A percentile compares a stretch with the other conserved stretches of the same genome.
These are phyloP conservation scores for Potentilla sterilis DNA, from an alignment of 306 rosid species.

Conservation along the genomic window DNA sequence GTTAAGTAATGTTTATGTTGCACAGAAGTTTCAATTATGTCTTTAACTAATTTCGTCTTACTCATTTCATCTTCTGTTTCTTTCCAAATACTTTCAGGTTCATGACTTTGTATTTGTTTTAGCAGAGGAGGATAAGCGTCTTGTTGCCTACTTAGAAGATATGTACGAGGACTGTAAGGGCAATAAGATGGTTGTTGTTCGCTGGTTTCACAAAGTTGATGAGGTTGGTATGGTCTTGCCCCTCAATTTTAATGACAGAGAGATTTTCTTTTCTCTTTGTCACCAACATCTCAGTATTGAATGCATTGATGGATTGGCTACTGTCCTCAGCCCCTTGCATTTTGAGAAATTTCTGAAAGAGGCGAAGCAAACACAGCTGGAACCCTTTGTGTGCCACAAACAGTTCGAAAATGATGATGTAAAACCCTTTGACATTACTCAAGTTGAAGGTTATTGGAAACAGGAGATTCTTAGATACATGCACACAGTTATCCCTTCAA, in stretches of 20 bases:
- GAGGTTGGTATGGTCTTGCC: constrained; percentile 97
- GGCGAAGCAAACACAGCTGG: constrained; percentile 44
- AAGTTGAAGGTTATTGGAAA: constrained; percentile 78
- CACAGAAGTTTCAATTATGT: background rate
- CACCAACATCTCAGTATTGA: constrained; percentile 97
- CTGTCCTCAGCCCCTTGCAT: constrained; percentile 80
- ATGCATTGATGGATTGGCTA: constrained; percentile 93
- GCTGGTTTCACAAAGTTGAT: constrained; percentile 93
- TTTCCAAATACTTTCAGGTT: constrained; percentile 48
- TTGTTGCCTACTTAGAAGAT: constrained; percentile 92
- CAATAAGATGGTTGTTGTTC: constrained; percentile 94
- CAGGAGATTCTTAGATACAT: constrained; percentile 72
- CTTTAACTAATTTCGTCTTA: constrained; percentile 6
- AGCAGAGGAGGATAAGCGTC: constrained; percentile 86
- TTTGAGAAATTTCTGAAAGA: constrained; percentile 56
- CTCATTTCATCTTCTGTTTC: constrained; percentile 15
- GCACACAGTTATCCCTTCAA: constrained; percentile 41
- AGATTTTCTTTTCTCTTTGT: constrained; percentile 91
- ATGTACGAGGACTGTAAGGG: constrained; percentile 88
- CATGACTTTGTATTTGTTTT: constrained; percentile 76
- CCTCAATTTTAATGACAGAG: constrained; percentile 74
- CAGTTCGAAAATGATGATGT: constrained; percentile 69
- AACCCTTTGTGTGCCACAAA: constrained; percentile 62
- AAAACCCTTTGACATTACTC: constrained; percentile 70
- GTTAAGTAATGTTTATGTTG: background rate